These are phyloP conservation scores for Jatropha podagrica DNA, from an alignment of 441 rosid species.

Conservation along the genomic window DNA sequence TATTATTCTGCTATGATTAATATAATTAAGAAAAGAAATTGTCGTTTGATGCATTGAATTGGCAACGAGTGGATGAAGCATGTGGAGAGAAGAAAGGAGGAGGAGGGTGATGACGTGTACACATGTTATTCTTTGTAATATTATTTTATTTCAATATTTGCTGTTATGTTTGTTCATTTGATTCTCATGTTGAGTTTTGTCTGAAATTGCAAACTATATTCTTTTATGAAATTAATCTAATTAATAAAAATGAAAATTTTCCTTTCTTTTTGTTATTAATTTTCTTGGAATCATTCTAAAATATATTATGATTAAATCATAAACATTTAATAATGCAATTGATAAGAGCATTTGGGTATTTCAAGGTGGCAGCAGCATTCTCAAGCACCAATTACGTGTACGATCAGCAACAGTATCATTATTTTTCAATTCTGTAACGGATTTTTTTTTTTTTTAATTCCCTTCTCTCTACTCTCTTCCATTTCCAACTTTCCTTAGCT, in stretches of 20 bases:
- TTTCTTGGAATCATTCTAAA: too few relatives aligned
- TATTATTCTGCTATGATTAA: not conserved
- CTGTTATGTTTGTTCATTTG: not conserved
- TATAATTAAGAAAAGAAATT: not conserved
- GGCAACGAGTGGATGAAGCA: constrained; percentile 17
- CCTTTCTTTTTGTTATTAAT: too few relatives aligned
- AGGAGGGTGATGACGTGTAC: not conserved
- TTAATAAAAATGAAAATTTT: not conserved
- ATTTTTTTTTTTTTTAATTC: not conserved
- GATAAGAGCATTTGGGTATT: not conserved
- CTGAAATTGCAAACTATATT: not conserved
- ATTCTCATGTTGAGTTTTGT: constrained; percentile 8
- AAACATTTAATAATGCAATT: not conserved
- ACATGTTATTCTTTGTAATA: not conserved
- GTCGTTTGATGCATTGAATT: constrained; percentile 37
- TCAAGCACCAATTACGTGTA: not conserved
- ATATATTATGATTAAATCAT: too few relatives aligned
- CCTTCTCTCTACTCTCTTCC: too few relatives aligned
- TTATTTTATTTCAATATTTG: not conserved
- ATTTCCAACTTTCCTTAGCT: too few relatives aligned
- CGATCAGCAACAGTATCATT: not conserved
- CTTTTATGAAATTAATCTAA: not conserved
- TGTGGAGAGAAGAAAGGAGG: constrained; percentile 15
- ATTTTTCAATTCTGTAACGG: too few relatives aligned
- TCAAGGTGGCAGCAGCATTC: constrained; percentile 4